Percentiles rank a stretch among this genome's conserved stretches.
Conservation (phyloP, 163 green algal genomes). For the Chlorella variabilis region DNA sequence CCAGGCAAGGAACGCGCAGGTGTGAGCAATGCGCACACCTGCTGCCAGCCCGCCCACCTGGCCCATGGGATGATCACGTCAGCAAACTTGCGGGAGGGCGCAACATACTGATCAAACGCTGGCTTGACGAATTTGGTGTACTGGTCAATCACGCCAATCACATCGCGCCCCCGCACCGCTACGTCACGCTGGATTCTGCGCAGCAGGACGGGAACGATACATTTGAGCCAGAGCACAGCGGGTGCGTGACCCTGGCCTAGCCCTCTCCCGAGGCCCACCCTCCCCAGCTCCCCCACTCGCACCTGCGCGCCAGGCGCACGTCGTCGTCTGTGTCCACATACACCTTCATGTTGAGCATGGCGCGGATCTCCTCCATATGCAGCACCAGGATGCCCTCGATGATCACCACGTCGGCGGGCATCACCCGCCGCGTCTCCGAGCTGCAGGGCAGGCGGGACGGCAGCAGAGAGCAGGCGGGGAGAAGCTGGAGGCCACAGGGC, state of each 20-base stretch:
- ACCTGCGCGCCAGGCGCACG: conserved; percentile 76
- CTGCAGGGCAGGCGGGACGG: conserved; percentile 1
- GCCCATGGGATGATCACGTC: conserved; percentile 96
- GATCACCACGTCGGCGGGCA: conserved; percentile 94
- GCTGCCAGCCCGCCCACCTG: not conserved
- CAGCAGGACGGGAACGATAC: too few relatives aligned
- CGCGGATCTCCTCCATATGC: conserved; percentile 80
- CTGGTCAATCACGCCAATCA: conserved; percentile 90
- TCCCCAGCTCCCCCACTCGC: too few relatives aligned
- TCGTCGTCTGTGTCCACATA: conserved; percentile 96
- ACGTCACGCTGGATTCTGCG: conserved; percentile 94
- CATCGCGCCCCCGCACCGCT: conserved; percentile 83
- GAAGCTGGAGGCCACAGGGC: too few relatives aligned
- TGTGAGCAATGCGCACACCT: too few relatives aligned
- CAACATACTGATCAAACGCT: conserved; percentile 92
- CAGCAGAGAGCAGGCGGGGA: not conserved
- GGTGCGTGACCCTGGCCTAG: not conserved
- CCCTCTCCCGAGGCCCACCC: not conserved
- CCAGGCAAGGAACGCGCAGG: too few relatives aligned
- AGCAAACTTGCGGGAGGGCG: conserved; percentile 83
- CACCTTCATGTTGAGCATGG: conserved; percentile 97
- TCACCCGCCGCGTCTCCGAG: conserved; percentile 66
- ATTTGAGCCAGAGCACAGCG: not conserved
- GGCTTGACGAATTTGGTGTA: conserved; percentile 97
- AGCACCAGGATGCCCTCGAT: conserved; percentile 97